Conservation (phyloP, 2,329 filamentous ascomycete genomes). For the Fusarium sp. region DNA sequence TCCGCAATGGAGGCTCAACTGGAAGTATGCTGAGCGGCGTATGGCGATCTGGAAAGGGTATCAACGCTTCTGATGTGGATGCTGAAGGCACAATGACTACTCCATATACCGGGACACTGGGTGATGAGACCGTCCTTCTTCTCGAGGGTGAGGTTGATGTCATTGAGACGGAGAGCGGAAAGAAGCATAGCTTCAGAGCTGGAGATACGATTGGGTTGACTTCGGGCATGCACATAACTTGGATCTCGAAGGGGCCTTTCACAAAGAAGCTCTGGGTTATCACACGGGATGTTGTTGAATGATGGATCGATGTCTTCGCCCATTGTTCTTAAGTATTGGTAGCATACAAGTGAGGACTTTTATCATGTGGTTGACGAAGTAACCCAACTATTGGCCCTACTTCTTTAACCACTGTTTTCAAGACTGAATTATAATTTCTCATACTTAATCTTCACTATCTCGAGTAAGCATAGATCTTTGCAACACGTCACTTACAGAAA, state of each 20-base stretch:
- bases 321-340: no score
- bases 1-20: conserved; percentile 14
- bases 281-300: not conserved
- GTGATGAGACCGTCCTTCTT: conserved; percentile 7
- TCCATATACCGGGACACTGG: not conserved
- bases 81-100: not conserved
- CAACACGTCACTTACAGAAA: no score
- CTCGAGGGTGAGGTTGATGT: conserved; percentile 5
- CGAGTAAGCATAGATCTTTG: no score
- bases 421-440: no score
- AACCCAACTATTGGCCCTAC: no score
- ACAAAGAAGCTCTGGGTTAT: conserved; percentile 15
- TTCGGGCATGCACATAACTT: conserved; percentile 8
- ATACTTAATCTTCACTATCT: no score
- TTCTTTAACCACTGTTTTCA: no score
- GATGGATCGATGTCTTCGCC: no score
- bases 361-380: no score
- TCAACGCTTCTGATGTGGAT: not conserved
- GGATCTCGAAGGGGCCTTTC: conserved; percentile 6
- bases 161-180: not conserved
- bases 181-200: conserved; percentile 4
- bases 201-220: conserved; percentile 7
- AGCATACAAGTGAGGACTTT: no score
- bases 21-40: conserved; percentile 9
- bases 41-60: conserved; percentile 3